phyloP scores from a whole-genome alignment of 2,329 filamentous ascomycete genomes.

The Microdochium nivale region DNA sequence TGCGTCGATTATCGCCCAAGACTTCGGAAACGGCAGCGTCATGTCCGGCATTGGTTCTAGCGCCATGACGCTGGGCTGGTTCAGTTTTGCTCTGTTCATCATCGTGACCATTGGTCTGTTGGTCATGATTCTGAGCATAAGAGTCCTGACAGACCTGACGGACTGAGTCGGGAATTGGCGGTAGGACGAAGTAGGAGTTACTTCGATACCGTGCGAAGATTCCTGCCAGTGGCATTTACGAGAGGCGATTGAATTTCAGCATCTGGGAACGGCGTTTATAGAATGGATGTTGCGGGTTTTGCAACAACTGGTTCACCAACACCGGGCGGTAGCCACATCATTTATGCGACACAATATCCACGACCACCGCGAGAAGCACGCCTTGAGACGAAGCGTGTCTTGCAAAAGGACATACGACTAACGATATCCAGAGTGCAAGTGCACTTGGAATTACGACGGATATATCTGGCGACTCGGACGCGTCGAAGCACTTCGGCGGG shows the following conservation, averaged over 20 bases:
- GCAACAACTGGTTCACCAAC: background rate
- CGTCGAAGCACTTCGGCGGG: background rate
- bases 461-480: background rate
- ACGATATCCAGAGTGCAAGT: background rate
- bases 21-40: constrained; percentile 27
- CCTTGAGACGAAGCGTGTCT: background rate
- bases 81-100: constrained; percentile 86
- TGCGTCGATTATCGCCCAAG: constrained; percentile 72
- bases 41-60: constrained; percentile 44
- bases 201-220: background rate
- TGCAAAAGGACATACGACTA: background rate
- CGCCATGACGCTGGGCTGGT: constrained; percentile 97
- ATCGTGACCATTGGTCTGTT: constrained; percentile 91
- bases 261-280: constrained; percentile 7
- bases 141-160: constrained; percentile 59
- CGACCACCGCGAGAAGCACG: background rate
- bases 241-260: constrained; percentile 1
- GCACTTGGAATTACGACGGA: background rate
- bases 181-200: background rate
- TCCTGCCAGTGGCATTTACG: background rate
- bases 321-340: background rate
- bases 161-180: constrained; percentile 13
- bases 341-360: background rate
- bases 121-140: constrained; percentile 94
- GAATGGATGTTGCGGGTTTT: background rate